Conservation (phyloP, 2,329 filamentous ascomycete genomes). For the Mycocentrospora acerina region DNA sequence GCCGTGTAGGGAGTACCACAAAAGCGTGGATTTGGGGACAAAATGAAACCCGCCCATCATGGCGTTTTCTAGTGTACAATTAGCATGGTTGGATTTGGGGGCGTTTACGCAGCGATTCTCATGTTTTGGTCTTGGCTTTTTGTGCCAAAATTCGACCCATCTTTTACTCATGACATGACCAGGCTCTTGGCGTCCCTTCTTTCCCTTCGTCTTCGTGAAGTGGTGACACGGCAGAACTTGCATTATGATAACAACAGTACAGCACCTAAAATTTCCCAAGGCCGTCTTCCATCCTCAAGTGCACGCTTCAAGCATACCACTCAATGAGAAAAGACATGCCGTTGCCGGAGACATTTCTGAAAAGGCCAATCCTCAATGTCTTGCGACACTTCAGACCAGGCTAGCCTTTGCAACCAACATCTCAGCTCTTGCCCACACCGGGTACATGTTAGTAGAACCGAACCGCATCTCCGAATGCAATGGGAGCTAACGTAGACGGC, state of each 20-base stretch:
- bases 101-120: too few relatives aligned
- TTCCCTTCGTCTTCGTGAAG: too few relatives aligned
- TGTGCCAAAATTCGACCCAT: too few relatives aligned
- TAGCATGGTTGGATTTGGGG: too few relatives aligned
- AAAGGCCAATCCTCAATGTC: constrained; percentile 3
- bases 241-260: neutral
- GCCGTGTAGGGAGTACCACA: too few relatives aligned
- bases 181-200: too few relatives aligned
- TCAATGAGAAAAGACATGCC: constrained; percentile 42
- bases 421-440: constrained; percentile 28
- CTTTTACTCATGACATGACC: too few relatives aligned
- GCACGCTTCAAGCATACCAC: constrained; percentile 27
- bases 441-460: constrained; percentile 17
- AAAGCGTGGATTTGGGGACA: too few relatives aligned
- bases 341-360: constrained; percentile 16
- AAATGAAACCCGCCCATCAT: too few relatives aligned
- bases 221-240: neutral
- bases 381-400: constrained; percentile 6
- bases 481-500: constrained; percentile 1
- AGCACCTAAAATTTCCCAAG: too few relatives aligned
- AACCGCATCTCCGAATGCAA: neutral
- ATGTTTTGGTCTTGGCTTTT: too few relatives aligned
- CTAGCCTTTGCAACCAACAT: neutral
- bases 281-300: constrained; percentile 35
- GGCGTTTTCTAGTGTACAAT: too few relatives aligned